Base-by-base conservation (phyloP, 2,329 filamentous ascomycete species). In the Talaromyces sp. region DNA sequence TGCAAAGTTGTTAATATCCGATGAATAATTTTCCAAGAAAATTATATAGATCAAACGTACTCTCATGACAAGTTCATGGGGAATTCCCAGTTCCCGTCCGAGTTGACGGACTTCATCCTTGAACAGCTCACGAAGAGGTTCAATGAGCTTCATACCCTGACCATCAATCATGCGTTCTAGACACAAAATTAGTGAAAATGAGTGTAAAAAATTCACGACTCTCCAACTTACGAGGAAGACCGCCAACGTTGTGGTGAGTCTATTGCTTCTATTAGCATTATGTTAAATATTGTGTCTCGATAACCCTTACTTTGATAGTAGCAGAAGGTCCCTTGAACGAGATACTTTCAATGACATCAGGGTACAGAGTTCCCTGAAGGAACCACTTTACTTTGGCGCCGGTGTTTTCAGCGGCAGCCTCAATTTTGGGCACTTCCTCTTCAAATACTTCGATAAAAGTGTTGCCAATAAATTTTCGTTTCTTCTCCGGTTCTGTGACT, bases 331-430 rank as follows among this genome's bases (percentile, higher is more conserved):
- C 88, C 71, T 88, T 88, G 81, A 89, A 90, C 27, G 86, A 88
- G 63, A 90, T 85, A 64, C 82, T 85, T 67, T 88, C 86, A 65
- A 88, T 88, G 51, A 61, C 59, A n/a, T 61, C 59, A 1, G 87
- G 88, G 75, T 91, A 93, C 26, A 94, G 81, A 9, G 90, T 94
- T 19, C 92, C 91, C 76, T 97, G 92, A 10, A 97, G 81, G 70
- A 97, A 89, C 83, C 85, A 97, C 68, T 91, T 85, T 43, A 97
- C 88, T 68, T 88, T 87, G 35, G 89, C 90, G n/a, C 86, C 86
- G 58, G 82, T 81, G 69, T 88, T 81, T 64, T 86, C 84, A 0
- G 89, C 89, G 29, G 82, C 85, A 59, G 84, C 84, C 64, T 91
- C 90, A 54, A 95, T 92, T 66, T 85, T n/a, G 3, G 32, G 12